These are phyloP conservation scores for Aureobasidium melanogenum DNA, from an alignment of 2,329 filamentous ascomycete species.

Conservation along the genomic window DNA sequence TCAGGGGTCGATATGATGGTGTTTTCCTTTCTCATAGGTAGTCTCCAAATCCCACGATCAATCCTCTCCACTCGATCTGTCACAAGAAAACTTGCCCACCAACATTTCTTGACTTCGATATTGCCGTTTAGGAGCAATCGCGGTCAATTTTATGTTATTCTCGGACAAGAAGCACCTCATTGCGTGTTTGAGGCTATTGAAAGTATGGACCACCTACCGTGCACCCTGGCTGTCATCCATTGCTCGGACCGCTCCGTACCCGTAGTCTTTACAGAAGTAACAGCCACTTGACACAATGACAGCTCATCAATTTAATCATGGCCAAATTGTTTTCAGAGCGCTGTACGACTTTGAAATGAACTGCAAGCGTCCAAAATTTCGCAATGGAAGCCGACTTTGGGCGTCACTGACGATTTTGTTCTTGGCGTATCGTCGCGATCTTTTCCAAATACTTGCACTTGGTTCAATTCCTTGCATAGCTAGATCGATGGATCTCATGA, in stretches of 20 bases:
- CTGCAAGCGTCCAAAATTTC: not conserved
- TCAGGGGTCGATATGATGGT: not conserved
- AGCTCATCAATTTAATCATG: not conserved
- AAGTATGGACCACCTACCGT: not conserved
- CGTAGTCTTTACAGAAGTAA: not conserved
- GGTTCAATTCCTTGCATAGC: not conserved
- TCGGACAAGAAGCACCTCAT: not conserved
- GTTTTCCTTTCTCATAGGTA: constrained; percentile 4
- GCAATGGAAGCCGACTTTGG: not conserved
- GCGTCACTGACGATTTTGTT: not conserved
- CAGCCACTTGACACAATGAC: not conserved
- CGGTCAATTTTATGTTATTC: not conserved
- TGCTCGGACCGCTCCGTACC: not conserved
- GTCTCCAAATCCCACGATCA: not conserved
- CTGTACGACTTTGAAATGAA: not conserved
- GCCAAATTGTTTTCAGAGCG: not conserved
- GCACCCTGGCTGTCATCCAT: not conserved
- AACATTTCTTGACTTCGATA: not conserved
- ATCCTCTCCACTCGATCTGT: not conserved
- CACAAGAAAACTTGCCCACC: not conserved
- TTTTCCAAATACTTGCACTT: not conserved
- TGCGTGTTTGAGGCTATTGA: not conserved
- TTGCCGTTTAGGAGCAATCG: not conserved
- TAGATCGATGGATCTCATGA: not conserved
- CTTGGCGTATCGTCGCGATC: not conserved